Evolutionary conservation across 164 flowering plant species (phyloP), one percentile per base, ranked within the genome.

Genomic region (Litsea cubeba): DNA sequence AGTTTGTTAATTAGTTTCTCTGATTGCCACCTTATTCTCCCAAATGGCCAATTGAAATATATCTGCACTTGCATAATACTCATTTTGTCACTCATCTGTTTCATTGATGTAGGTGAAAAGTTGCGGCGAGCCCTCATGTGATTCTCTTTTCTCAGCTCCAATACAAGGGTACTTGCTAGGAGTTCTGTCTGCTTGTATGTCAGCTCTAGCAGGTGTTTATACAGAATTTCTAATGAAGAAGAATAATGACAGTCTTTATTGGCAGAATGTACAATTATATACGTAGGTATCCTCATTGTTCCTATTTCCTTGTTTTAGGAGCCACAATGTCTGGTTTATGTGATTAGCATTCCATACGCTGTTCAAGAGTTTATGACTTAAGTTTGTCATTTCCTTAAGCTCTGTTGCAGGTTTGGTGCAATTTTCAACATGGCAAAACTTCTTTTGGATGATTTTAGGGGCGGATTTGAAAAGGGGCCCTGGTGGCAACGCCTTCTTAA

Each of bases 151-250:
- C 79, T 89, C 99, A 63, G 92, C 98, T 66, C 99, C 99, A 65
- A 87, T 93, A 49, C 95, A 90, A 74, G 99, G 98, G 15, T 95
- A 95, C 76, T 79, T 93, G 87, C 78, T 95, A 66, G 99, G 98
- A 15, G 72, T 92, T 49, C 82, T 95, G 17, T 96, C 97, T 72
- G 99, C 99, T 75, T 94, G 99, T 80, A 87, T 95, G 24, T 96
- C 99, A 10, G 98, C 99, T 73, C 79, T 87, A 74, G 99, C 99
- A 46, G 99, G 99, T 77, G 89, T 96, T 71, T 96, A 96, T 81
- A 95, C 98, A n/a, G 99, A 96, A 81, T 96, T 88, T 82, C 84
- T 94, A 81, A 91, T 95, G 97, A 95, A 95, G 89, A 95, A 92
- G 85, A 95, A 92, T 79, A 90, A 85, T 85, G 98, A 94, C 76